A percentile compares a stretch with the other conserved stretches of the same genome.
These are phyloP conservation scores for Linanthus parryae DNA, from an alignment of 148 eudicot species.

Conservation along the genomic window DNA sequence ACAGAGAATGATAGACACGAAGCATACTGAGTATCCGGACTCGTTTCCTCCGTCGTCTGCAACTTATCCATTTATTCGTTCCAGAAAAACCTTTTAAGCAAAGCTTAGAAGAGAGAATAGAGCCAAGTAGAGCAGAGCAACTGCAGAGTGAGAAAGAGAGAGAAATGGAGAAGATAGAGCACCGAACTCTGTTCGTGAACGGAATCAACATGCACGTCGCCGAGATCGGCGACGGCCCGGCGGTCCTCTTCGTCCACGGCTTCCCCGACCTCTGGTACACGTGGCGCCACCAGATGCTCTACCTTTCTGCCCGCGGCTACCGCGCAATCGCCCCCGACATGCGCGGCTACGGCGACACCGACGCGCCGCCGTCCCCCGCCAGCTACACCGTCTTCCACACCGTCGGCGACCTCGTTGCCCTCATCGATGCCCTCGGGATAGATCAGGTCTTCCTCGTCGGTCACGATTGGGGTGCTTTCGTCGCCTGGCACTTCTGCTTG, in stretches of 20 bases:
- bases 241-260: conserved; percentile 32
- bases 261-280: conserved; percentile 30
- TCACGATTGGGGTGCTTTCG: conserved; percentile 19
- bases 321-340: conserved; percentile 28
- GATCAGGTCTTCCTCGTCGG: conserved; percentile 18
- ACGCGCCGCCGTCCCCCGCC: conserved; percentile 12
- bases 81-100: too few species aligned
- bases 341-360: conserved; percentile 27
- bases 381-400: conserved; percentile 18
- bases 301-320: conserved; percentile 19
- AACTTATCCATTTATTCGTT: too few species aligned
- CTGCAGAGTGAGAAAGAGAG: background rate
- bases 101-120: too few species aligned
- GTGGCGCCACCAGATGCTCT: conserved; percentile 29
- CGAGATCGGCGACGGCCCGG: conserved; percentile 11
- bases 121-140: too few species aligned
- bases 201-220: conserved; percentile 46
- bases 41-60: too few species aligned
- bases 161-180: conserved; percentile 37
- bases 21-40: too few species aligned
- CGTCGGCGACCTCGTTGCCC: conserved; percentile 23
- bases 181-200: conserved; percentile 27
- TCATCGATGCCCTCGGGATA: conserved; percentile 16
- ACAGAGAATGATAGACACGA: too few species aligned
- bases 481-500: conserved; percentile 22